Evolutionary conservation across 139 green algal genomes (phyloP).

Genomic region (Mesotaenium endlicherianum): DNA sequence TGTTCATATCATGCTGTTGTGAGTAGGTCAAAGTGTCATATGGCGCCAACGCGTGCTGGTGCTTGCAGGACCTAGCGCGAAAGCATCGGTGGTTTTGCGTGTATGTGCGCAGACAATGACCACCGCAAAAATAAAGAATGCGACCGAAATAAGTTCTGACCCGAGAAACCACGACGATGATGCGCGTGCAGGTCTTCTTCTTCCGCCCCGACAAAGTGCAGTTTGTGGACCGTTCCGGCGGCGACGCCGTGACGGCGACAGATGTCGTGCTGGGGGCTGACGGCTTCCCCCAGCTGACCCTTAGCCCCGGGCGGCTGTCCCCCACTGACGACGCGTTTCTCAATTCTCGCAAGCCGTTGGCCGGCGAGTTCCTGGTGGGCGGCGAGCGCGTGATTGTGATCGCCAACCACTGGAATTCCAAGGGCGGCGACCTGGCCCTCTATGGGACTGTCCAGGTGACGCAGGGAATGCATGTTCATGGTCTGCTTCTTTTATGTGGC

Average conservation of each 20-base stretch:
- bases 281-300: not conserved
- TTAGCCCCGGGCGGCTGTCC: not conserved
- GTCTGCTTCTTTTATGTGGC: too few species aligned
- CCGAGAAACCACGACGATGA: too few species aligned
- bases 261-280: not conserved
- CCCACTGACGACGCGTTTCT: not conserved
- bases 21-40: too few species aligned
- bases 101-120: too few species aligned
- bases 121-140: too few species aligned
- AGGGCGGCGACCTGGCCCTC: not conserved
- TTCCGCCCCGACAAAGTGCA: not conserved
- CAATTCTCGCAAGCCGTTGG: not conserved
- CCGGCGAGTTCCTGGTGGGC: not conserved
- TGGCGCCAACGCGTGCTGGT: too few species aligned
- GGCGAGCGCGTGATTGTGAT: not conserved
- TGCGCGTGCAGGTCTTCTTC: not conserved
- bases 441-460: not conserved
- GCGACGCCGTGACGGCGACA: not conserved
- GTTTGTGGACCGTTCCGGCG: not conserved
- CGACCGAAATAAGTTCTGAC: too few species aligned
- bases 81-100: too few species aligned
- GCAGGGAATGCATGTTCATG: too few species aligned
- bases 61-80: too few species aligned
- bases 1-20: too few species aligned
- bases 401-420: not conserved